A percentile compares a stretch with the other conserved stretches of the same genome.
These are phyloP conservation scores for Zygosaccharomyces pseudobailii DNA, from an alignment of 1,139 yeast genomes.

Conservation along the genomic window DNA sequence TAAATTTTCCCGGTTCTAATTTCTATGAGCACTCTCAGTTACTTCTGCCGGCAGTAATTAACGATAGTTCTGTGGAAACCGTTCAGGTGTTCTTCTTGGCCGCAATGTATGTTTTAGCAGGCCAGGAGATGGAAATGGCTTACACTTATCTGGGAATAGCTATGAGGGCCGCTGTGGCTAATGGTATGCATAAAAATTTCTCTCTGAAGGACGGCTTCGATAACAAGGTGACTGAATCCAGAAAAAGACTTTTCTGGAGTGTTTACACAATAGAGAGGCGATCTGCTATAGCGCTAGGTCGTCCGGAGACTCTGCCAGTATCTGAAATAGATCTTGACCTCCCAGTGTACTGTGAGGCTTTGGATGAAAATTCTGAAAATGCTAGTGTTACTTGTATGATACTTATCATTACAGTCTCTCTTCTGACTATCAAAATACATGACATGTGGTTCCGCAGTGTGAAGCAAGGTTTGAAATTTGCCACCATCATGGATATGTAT, in stretches of 20 bases:
- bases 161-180: conserved; percentile 11
- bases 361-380: conserved; percentile 7
- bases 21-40: conserved; percentile 9
- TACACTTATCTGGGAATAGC: conserved; percentile 8
- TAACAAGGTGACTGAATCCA: conserved; percentile 7
- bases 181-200: conserved; percentile 10
- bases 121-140: conserved; percentile 10
- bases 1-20: conserved; percentile 4
- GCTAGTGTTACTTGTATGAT: conserved; percentile 9
- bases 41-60: conserved; percentile 10
- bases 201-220: not conserved
- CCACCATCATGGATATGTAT: conserved; percentile 9
- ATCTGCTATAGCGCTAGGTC: conserved; percentile 9
- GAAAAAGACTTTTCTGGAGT: conserved; percentile 10
- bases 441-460: conserved; percentile 10
- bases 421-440: conserved; percentile 8
- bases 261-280: conserved; percentile 10
- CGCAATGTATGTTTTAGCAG: conserved; percentile 8
- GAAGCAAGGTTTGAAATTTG: conserved; percentile 8
- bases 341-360: conserved; percentile 6
- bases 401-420: conserved; percentile 9
- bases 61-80: conserved; percentile 9
- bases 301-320: conserved; percentile 10
- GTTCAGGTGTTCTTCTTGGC: conserved; percentile 10
- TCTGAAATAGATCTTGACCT: conserved; percentile 10